Percentiles rank a stretch among this genome's conserved stretches.
These are phyloP conservation scores for Lichtheimia hyalospora DNA, from an alignment of 371 early-diverging fungal genomes.

Conservation along the genomic window DNA sequence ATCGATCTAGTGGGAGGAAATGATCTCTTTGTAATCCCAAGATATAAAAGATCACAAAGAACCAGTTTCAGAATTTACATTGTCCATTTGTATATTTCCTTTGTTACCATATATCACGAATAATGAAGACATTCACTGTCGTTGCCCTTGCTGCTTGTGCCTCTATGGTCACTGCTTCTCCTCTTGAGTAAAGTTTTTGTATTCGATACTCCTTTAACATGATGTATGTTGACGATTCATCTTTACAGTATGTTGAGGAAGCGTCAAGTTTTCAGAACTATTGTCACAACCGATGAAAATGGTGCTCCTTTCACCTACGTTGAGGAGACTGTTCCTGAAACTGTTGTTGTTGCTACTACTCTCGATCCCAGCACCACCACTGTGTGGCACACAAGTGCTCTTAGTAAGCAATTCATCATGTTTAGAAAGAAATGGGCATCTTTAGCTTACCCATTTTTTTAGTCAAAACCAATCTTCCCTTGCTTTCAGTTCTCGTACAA, in stretches of 20 bases:
- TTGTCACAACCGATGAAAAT: background rate
- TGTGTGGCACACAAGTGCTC: background rate
- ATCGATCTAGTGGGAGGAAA: no score
- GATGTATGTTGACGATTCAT: background rate
- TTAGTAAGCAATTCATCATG: background rate
- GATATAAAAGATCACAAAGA: no score
- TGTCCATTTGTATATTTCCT: background rate
- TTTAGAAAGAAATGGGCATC: background rate
- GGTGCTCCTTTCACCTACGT: background rate
- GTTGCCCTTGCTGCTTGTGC: slow-evolving; percentile 3
- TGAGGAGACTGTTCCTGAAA: background rate
- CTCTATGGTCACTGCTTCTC: background rate
- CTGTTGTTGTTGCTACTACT: background rate
- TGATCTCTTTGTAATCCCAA: no score
- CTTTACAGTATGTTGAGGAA: slow-evolving; percentile 5
- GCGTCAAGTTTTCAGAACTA: slow-evolving; percentile 1
- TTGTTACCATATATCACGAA: background rate
- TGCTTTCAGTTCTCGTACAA: background rate
- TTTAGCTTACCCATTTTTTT: background rate
- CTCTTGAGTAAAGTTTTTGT: background rate
- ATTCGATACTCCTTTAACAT: background rate
- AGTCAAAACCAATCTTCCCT: background rate
- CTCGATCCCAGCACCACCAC: background rate
- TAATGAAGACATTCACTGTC: background rate
- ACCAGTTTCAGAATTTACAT: no score